Evolutionary conservation across 148 eudicot species (phyloP).

Genomic region (Silene uniflora): DNA sequence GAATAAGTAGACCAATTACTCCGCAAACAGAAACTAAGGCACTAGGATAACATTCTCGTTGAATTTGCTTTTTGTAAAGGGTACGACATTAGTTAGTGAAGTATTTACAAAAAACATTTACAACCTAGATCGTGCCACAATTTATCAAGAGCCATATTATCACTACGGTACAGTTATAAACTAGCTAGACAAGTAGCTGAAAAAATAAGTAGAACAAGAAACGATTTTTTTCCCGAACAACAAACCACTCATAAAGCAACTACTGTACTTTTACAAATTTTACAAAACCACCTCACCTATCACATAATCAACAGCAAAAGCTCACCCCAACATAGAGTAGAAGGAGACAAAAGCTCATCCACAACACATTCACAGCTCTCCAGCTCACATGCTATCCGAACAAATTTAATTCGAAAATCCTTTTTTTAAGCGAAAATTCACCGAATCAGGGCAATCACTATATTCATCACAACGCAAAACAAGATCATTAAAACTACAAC

Average conservation of each 20-base stretch:
- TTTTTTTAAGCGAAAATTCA: background rate
- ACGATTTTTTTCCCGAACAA: background rate
- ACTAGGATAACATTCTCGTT: too few species aligned
- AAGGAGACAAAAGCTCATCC: background rate
- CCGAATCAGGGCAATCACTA: background rate
- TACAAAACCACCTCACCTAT: background rate
- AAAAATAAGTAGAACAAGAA: background rate
- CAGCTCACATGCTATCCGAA: background rate
- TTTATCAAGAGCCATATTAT: background rate
- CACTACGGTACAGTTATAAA: background rate
- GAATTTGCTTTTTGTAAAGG: background rate
- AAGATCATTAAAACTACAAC: background rate
- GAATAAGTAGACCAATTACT: too few species aligned
- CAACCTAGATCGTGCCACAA: background rate
- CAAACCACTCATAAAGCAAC: background rate
- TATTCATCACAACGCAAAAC: background rate
- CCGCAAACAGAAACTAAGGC: too few species aligned
- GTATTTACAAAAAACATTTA: background rate
- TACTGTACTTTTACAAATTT: too few species aligned
- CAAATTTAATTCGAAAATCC: background rate
- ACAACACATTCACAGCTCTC: background rate
- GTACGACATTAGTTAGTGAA: background rate
- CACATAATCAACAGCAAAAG: background rate
- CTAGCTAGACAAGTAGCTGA: background rate
- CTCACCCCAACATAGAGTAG: background rate